Percentiles rank a stretch among this genome's conserved stretches.
These are phyloP conservation scores for Cairneyella variabilis DNA, from an alignment of 495 filamentous ascomycete species.

Conservation along the genomic window DNA sequence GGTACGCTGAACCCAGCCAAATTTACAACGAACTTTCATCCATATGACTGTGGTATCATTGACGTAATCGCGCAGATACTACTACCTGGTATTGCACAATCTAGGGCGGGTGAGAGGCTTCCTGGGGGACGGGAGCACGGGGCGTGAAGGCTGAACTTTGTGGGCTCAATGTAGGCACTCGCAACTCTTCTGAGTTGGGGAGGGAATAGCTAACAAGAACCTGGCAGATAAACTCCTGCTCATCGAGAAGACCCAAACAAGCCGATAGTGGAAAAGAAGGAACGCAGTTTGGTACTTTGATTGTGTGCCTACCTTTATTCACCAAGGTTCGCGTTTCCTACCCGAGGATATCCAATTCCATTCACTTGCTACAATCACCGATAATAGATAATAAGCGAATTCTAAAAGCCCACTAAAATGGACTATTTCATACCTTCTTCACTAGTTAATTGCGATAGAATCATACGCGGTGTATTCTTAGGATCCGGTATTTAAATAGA, in stretches of 20 bases:
- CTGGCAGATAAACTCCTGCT: conserved; percentile 43
- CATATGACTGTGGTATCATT: conserved; percentile 48
- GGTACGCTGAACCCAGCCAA: conserved; percentile 38
- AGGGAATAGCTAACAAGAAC: too few species aligned
- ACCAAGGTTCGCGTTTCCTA: too few species aligned
- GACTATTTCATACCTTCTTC: too few species aligned
- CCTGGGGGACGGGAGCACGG: neutral
- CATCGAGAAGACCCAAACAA: conserved; percentile 44
- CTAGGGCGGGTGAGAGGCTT: neutral
- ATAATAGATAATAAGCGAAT: too few species aligned
- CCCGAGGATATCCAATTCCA: too few species aligned
- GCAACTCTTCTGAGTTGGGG: too few species aligned
- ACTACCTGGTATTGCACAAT: conserved; percentile 41
- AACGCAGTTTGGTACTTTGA: conserved; percentile 51
- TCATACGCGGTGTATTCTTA: too few species aligned
- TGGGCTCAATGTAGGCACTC: conserved; percentile 53
- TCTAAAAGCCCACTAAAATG: too few species aligned
- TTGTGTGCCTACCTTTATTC: conserved; percentile 51
- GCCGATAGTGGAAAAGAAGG: conserved; percentile 50
- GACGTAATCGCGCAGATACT: conserved; percentile 44
- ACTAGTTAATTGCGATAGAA: too few species aligned
- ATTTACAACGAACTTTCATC: conserved; percentile 49
- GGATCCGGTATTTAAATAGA: too few species aligned
- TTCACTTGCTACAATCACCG: too few species aligned
- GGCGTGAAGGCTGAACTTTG: conserved; percentile 46